These are phyloP conservation scores for Cinnamomum micranthum DNA, from an alignment of 164 flowering plant species.

Conservation along the genomic window DNA sequence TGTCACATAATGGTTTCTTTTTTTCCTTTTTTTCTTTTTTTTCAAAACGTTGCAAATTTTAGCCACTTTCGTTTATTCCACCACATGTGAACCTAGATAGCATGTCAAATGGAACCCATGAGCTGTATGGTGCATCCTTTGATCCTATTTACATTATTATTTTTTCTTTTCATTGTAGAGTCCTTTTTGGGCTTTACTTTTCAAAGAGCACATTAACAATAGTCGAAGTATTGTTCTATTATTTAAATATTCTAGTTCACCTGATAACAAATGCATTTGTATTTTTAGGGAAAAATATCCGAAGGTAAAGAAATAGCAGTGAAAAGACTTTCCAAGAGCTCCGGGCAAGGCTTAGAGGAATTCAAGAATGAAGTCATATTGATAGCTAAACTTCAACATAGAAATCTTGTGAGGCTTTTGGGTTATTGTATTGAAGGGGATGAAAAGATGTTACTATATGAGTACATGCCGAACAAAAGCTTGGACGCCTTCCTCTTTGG, in stretches of 20 bases:
- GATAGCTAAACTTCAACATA: conserved; percentile 40
- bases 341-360: conserved; percentile 34
- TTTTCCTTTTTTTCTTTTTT: too few relatives aligned
- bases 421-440: conserved; percentile 32
- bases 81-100: too few relatives aligned
- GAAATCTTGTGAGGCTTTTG: conserved; percentile 35
- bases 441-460: conserved; percentile 37
- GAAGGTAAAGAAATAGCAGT: conserved; percentile 36
- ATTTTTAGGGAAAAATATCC: conserved; percentile 20
- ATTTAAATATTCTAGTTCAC: background rate
- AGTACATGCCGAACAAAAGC: conserved; percentile 32
- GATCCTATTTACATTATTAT: too few relatives aligned
- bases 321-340: conserved; percentile 31
- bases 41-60: too few relatives aligned
- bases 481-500: conserved; percentile 29
- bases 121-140: background rate
- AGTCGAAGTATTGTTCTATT: background rate
- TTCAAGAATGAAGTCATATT: conserved; percentile 32
- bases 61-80: too few relatives aligned
- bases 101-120: background rate
- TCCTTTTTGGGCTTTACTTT: too few relatives aligned
- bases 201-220: too few relatives aligned
- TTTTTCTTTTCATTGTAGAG: background rate
- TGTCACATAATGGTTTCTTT: too few relatives aligned
- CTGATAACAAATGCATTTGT: background rate